Conservation (phyloP, 140 eudicot species). For the Erigeron philadelphicus region DNA sequence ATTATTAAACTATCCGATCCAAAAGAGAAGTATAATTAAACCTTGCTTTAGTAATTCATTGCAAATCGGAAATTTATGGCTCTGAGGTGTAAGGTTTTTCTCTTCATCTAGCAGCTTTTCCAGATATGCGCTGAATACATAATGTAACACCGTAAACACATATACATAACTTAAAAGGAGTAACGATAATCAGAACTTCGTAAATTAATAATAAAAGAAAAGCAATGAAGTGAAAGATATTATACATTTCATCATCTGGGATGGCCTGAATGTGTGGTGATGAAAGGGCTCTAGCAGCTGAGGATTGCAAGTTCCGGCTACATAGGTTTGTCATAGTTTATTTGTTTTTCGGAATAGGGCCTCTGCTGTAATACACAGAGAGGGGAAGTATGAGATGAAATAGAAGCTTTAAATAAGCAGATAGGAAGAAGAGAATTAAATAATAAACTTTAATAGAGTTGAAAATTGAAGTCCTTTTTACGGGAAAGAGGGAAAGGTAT, state of each 20-base stretch:
- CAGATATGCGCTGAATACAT: slow-evolving; percentile 52
- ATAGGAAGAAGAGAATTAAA: slow-evolving; percentile 9
- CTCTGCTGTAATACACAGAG: background rate
- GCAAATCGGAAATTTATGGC: slow-evolving; percentile 60
- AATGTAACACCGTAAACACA: slow-evolving; percentile 7
- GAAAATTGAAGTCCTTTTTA: too few relatives aligned
- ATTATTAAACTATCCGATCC: slow-evolving; percentile 25
- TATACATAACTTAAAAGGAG: slow-evolving; percentile 6
- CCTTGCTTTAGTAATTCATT: slow-evolving; percentile 60
- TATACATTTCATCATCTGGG: slow-evolving; percentile 44
- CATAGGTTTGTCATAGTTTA: slow-evolving; percentile 47
- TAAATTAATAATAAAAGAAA: background rate
- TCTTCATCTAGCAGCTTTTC: slow-evolving; percentile 58
- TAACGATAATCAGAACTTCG: background rate
- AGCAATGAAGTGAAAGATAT: background rate
- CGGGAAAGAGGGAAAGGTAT: slow-evolving; percentile 8
- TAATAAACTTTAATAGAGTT: too few relatives aligned
- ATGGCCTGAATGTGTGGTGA: slow-evolving; percentile 41
- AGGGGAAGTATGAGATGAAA: slow-evolving; percentile 1
- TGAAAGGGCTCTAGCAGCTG: slow-evolving; percentile 42
- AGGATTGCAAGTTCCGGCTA: slow-evolving; percentile 38
- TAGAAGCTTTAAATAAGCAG: slow-evolving; percentile 9
- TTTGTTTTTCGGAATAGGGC: slow-evolving; percentile 2
- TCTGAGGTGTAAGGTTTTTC: slow-evolving; percentile 46
- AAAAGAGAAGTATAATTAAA: slow-evolving; percentile 21